Evolutionary conservation across 768 basidiomycete species (phyloP).

Genomic region (Collybia sp.): DNA sequence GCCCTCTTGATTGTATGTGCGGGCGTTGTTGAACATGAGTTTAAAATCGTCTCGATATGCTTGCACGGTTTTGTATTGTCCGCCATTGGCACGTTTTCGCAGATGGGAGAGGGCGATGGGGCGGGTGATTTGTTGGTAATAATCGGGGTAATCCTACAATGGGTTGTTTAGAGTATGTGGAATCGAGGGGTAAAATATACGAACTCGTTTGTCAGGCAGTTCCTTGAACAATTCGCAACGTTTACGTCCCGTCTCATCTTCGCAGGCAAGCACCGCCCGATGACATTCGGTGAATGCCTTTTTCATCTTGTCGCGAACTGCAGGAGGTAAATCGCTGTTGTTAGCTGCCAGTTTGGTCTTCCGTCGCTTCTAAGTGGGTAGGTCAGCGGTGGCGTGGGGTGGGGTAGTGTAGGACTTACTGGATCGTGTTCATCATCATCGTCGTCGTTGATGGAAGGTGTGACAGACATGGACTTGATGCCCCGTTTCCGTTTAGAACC

Average conservation of each 20-base stretch:
- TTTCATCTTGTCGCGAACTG: constrained; percentile 74
- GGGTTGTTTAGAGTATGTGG: constrained; percentile 2
- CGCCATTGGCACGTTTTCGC: constrained; percentile 65
- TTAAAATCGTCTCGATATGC: constrained; percentile 77
- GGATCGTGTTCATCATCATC: constrained; percentile 73
- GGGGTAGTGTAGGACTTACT: constrained; percentile 34
- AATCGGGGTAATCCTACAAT: constrained; percentile 81
- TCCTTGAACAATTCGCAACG: constrained; percentile 87
- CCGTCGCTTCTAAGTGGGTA: constrained; percentile 66
- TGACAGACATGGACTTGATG: constrained; percentile 69
- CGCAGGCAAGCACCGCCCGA: constrained; percentile 67
- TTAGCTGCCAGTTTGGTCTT: constrained; percentile 50
- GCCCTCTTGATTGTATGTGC: constrained; percentile 90
- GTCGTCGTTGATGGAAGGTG: constrained; percentile 72
- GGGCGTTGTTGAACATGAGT: constrained; percentile 92
- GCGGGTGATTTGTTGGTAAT: constrained; percentile 81
- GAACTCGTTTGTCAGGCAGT: constrained; percentile 73
- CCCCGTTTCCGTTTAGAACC: constrained; percentile 77
- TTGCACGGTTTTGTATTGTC: constrained; percentile 69
- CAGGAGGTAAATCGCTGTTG: constrained; percentile 49
- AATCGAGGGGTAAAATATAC: constrained; percentile 11
- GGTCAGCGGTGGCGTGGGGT: not conserved
- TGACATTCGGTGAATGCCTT: constrained; percentile 75
- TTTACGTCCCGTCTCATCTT: constrained; percentile 70
- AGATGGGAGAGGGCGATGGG: constrained; percentile 89